phyloP scores from a whole-genome alignment of 345 rosid species.

The Lumnitzera racemosa region DNA sequence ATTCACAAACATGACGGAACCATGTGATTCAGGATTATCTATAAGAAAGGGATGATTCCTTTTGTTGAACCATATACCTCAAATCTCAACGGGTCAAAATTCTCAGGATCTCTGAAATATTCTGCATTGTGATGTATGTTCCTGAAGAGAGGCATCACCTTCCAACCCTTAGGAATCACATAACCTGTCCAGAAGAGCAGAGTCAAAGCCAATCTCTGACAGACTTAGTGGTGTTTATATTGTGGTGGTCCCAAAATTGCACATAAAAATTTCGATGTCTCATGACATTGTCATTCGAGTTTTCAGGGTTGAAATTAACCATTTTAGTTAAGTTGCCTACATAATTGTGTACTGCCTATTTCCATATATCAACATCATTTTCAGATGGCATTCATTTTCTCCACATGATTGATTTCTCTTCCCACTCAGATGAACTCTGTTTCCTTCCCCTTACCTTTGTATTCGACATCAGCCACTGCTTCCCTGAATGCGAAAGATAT shows the following conservation, averaged over 20 bases:
- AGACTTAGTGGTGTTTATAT: too few relatives aligned
- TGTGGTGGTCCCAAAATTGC: too few relatives aligned
- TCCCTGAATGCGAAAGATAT: conserved; percentile 75
- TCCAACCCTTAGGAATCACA: conserved; percentile 79
- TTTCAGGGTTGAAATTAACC: not conserved
- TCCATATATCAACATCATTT: too few relatives aligned
- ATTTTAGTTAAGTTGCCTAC: too few relatives aligned
- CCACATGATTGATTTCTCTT: too few relatives aligned
- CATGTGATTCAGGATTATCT: not conserved
- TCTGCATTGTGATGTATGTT: conserved; percentile 65
- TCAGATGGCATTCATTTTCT: too few relatives aligned
- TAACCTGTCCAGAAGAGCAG: conserved; percentile 32
- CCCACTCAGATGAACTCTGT: not conserved
- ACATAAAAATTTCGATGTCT: too few relatives aligned
- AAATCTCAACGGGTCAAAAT: conserved; percentile 65
- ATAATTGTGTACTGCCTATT: too few relatives aligned
- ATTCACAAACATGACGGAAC: not conserved
- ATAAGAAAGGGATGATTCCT: not conserved
- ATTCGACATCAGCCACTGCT: conserved; percentile 65
- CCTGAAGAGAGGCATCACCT: conserved; percentile 78
- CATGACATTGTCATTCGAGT: too few relatives aligned
- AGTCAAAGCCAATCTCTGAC: not conserved
- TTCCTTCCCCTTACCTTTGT: conserved; percentile 39
- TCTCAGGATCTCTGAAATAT: conserved; percentile 50
- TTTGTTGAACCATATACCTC: conserved; percentile 32